phyloP scores from a whole-genome alignment of 2,329 filamentous ascomycete genomes.

The Pyrenochaeta sp. region DNA sequence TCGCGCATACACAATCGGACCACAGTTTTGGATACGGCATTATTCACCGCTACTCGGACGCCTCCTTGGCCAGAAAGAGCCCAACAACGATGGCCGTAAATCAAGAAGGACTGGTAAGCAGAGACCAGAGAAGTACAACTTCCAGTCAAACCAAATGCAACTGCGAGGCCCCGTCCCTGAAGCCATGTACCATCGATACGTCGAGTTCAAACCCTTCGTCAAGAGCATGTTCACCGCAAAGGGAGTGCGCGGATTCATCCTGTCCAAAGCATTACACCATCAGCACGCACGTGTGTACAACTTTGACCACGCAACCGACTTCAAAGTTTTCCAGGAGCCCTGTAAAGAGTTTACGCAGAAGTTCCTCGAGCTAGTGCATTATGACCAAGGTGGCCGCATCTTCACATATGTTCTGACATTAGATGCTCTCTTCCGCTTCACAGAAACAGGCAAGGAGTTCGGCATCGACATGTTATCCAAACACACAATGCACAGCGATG shows the following conservation, averaged over 20 bases:
- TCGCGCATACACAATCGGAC: slow-evolving; percentile 80
- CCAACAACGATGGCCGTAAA: slow-evolving; percentile 48
- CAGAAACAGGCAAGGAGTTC: slow-evolving; percentile 94
- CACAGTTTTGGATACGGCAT: slow-evolving; percentile 80
- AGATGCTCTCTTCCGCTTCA: slow-evolving; percentile 87
- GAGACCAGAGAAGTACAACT: slow-evolving; percentile 78
- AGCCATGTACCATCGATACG: slow-evolving; percentile 86
- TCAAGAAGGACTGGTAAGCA: slow-evolving; percentile 52
- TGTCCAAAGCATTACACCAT: slow-evolving; percentile 87
- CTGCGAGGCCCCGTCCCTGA: slow-evolving; percentile 82
- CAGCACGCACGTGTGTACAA: slow-evolving; percentile 92
- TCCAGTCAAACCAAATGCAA: slow-evolving; percentile 93
- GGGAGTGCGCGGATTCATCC: slow-evolving; percentile 78
- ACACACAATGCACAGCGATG: slow-evolving; percentile 96
- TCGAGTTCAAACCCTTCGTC: slow-evolving; percentile 91
- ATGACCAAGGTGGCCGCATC: slow-evolving; percentile 82
- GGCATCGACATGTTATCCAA: slow-evolving; percentile 93
- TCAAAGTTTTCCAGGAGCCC: slow-evolving; percentile 72
- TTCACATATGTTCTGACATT: slow-evolving; percentile 94
- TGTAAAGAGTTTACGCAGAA: slow-evolving; percentile 76
- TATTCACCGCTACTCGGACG: slow-evolving; percentile 89
- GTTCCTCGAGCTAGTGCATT: slow-evolving; percentile 87
- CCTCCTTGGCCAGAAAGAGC: slow-evolving; percentile 71
- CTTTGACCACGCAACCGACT: slow-evolving; percentile 78
- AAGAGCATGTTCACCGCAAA: slow-evolving; percentile 84